These are phyloP conservation scores for Kodamaea fukazawae DNA, from an alignment of 805 yeast species.

Conservation along the genomic window DNA sequence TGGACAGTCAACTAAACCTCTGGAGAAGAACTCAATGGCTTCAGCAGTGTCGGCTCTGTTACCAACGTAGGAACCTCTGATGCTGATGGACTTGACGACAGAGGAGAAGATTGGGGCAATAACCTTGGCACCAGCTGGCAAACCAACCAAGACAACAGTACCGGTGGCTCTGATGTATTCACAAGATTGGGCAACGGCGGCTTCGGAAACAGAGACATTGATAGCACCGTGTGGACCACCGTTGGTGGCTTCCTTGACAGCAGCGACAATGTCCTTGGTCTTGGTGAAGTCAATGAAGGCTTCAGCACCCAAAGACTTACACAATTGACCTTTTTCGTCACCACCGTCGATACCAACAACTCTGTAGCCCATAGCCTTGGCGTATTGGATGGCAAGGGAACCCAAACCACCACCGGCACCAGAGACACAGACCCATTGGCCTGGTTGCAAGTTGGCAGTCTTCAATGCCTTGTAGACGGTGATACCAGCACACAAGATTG, in stretches of 20 bases:
- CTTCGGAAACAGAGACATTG: slow-evolving; percentile 71
- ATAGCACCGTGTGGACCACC: slow-evolving; percentile 79
- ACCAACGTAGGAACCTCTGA: slow-evolving; percentile 45
- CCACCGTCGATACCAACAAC: slow-evolving; percentile 76
- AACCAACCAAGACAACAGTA: slow-evolving; percentile 44
- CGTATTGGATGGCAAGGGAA: slow-evolving; percentile 71
- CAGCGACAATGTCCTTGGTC: slow-evolving; percentile 53
- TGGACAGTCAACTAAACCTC: slow-evolving; percentile 44
- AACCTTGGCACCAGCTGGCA: slow-evolving; percentile 45
- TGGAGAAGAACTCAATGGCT: slow-evolving; percentile 43
- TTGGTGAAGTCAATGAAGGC: slow-evolving; percentile 29
- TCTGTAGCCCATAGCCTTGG: slow-evolving; percentile 67
- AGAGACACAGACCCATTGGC: slow-evolving; percentile 72
- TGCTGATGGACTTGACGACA: slow-evolving; percentile 39
- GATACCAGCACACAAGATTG: slow-evolving; percentile 66
- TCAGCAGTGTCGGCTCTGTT: slow-evolving; percentile 47
- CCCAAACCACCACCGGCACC: slow-evolving; percentile 88
- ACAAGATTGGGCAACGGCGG: slow-evolving; percentile 55
- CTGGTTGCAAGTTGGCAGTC: slow-evolving; percentile 54
- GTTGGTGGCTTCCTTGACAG: slow-evolving; percentile 53
- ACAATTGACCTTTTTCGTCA: slow-evolving; percentile 54
- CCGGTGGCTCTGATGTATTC: slow-evolving; percentile 40
- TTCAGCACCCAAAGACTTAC: slow-evolving; percentile 26
- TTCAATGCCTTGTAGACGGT: slow-evolving; percentile 68
- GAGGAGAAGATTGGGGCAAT: slow-evolving; percentile 38